Evolutionary conservation across 768 basidiomycete genomes (phyloP).

Genomic region (Podaxis sp.): DNA sequence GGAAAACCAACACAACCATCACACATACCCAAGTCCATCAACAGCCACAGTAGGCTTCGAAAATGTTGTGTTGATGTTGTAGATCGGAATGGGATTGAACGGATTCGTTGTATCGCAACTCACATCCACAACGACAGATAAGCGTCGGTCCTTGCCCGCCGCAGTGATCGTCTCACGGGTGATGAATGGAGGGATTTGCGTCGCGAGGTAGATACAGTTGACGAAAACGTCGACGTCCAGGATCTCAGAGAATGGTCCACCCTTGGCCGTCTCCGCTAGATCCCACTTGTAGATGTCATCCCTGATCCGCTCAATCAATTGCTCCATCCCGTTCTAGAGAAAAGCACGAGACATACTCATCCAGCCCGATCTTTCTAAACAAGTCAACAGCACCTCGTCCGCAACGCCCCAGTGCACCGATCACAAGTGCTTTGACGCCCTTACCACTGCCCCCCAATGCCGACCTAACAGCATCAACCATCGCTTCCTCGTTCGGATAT

Average conservation of each 20-base stretch:
- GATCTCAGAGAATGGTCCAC: constrained; percentile 94
- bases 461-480: constrained; percentile 71
- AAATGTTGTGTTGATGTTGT: constrained; percentile 91
- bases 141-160: constrained; percentile 61
- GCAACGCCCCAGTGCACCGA: constrained; percentile 93
- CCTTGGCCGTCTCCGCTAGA: constrained; percentile 92
- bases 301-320: constrained; percentile 35
- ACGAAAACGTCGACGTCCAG: constrained; percentile 96
- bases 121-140: constrained; percentile 91
- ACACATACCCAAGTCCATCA: constrained; percentile 61
- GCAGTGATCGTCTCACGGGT: constrained; percentile 63
- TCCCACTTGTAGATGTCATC: constrained; percentile 98
- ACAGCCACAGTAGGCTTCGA: constrained; percentile 87
- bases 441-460: constrained; percentile 64
- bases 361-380: constrained; percentile 92
- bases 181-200: constrained; percentile 80
- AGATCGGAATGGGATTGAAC: constrained; percentile 96
- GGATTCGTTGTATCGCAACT: constrained; percentile 99
- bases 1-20: constrained; percentile 4
- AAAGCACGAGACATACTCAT: constrained; percentile 62
- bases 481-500: constrained; percentile 77
- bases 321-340: background rate
- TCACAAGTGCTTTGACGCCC: constrained; percentile 83
- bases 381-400: constrained; percentile 93
- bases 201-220: constrained; percentile 98